Conservation (phyloP, 352 stramenopile species). For the Saprolegnia parasitica region DNA sequence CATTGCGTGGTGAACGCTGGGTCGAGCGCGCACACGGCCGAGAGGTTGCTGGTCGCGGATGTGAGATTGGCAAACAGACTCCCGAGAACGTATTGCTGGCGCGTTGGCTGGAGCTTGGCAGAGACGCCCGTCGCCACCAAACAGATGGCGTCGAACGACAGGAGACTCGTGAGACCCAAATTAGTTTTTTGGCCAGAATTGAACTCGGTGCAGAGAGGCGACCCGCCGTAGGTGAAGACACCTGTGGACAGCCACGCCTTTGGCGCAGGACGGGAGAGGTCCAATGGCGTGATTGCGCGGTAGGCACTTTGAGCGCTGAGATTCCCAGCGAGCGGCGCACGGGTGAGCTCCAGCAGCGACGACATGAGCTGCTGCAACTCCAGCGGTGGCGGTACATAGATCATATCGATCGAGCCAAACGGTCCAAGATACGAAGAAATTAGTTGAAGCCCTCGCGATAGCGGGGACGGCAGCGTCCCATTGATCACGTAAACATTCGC, state of each 20-base stretch:
- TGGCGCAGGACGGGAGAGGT: not conserved
- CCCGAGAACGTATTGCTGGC: no score
- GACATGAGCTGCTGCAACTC: not conserved
- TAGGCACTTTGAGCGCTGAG: not conserved
- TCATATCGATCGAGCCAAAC: slow-evolving; percentile 2
- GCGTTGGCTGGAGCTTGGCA: no score
- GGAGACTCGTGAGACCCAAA: no score
- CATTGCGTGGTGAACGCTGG: no score
- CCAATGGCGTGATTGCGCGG: not conserved
- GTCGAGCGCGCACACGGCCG: no score
- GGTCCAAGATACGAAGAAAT: not conserved
- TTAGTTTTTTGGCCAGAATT: no score
- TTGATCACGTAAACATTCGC: not conserved
- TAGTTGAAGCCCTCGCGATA: not conserved
- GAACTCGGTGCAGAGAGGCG: not conserved
- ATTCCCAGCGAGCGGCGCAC: not conserved
- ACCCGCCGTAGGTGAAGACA: not conserved
- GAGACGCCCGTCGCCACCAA: no score
- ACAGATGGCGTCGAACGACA: no score
- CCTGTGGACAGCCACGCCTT: not conserved
- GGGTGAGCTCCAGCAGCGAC: not conserved
- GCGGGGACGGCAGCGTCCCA: not conserved
- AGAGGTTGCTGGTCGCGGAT: no score
- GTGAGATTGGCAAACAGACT: no score
- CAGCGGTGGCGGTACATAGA: not conserved